Conservation (phyloP, 176 grass and related monocot genomes). For the Phoenix dactylifera region DNA sequence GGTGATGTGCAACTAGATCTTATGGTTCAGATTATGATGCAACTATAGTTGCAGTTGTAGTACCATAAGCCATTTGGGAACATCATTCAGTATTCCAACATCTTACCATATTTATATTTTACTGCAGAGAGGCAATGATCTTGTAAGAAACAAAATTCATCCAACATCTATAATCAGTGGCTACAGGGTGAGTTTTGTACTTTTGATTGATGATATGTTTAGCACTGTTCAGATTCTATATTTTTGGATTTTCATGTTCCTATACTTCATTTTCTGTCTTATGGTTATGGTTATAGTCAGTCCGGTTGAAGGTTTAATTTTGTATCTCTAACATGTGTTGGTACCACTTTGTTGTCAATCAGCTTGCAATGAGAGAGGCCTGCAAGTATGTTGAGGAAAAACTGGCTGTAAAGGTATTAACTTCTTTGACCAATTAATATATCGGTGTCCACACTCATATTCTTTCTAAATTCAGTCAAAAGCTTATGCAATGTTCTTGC, state of each 20-base stretch:
- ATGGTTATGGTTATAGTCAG: too few species aligned
- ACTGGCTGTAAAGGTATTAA: slow-evolving; percentile 62
- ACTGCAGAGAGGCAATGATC: slow-evolving; percentile 73
- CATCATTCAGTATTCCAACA: neutral
- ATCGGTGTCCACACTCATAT: too few species aligned
- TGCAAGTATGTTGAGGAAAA: slow-evolving; percentile 97
- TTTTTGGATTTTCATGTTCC: too few species aligned
- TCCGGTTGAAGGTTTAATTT: neutral
- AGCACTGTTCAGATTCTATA: too few species aligned
- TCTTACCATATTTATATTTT: slow-evolving; percentile 9
- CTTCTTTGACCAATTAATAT: neutral
- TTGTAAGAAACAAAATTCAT: slow-evolving; percentile 93
- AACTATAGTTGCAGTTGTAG: too few species aligned
- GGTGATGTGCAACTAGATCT: slow-evolving; percentile 27
- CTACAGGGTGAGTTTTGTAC: slow-evolving; percentile 55
- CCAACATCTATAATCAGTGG: slow-evolving; percentile 92
- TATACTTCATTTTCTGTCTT: too few species aligned
- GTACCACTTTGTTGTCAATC: slow-evolving; percentile 27
- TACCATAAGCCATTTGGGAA: too few species aligned
- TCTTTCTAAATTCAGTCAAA: neutral
- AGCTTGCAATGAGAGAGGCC: slow-evolving; percentile 96
- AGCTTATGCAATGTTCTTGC: neutral
- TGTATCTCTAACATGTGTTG: slow-evolving; percentile 2
- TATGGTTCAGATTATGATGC: too few species aligned
- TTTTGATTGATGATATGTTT: neutral